Conservation (phyloP, 1,284 basidiomycete genomes). For the Apiotrichum montevideense region DNA sequence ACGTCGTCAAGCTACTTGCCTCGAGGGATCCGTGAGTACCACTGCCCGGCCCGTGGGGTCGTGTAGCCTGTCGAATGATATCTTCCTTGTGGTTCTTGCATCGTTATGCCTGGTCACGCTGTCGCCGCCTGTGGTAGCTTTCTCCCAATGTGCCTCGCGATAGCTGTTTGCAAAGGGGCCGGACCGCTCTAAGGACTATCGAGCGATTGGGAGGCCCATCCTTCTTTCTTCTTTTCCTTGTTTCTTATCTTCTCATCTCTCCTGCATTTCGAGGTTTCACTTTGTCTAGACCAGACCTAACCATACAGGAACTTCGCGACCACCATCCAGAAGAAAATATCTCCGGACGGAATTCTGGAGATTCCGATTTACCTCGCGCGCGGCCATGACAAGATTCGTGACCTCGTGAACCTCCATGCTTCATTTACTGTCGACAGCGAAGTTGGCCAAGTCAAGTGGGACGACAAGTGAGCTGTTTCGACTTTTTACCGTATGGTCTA, state of each 20-base stretch:
- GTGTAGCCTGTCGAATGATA: constrained; percentile 6
- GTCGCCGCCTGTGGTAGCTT: too few species aligned
- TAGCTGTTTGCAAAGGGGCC: too few species aligned
- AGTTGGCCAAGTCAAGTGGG: constrained; percentile 28
- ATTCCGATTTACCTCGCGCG: constrained; percentile 15
- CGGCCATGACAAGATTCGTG: constrained; percentile 29
- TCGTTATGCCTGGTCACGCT: too few species aligned
- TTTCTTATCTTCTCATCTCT: too few species aligned
- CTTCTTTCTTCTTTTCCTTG: too few species aligned
- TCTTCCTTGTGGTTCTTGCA: too few species aligned
- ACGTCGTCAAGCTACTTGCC: constrained; percentile 25
- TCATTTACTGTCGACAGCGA: constrained; percentile 15
- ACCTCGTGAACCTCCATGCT: constrained; percentile 24
- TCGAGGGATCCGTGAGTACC: constrained; percentile 33
- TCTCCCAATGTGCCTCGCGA: too few species aligned
- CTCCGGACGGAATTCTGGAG: constrained; percentile 25
- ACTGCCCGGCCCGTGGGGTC: background rate
- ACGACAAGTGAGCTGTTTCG: constrained; percentile 24
- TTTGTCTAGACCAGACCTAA: too few species aligned
- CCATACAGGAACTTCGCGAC: too few species aligned
- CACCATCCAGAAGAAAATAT: constrained; percentile 31
- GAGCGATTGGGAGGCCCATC: too few species aligned
- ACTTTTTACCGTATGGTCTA: background rate
- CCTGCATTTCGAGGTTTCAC: too few species aligned
- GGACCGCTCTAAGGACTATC: too few species aligned